Conservation (phyloP, 345 rosid species). For the Corchorus capsularis region DNA sequence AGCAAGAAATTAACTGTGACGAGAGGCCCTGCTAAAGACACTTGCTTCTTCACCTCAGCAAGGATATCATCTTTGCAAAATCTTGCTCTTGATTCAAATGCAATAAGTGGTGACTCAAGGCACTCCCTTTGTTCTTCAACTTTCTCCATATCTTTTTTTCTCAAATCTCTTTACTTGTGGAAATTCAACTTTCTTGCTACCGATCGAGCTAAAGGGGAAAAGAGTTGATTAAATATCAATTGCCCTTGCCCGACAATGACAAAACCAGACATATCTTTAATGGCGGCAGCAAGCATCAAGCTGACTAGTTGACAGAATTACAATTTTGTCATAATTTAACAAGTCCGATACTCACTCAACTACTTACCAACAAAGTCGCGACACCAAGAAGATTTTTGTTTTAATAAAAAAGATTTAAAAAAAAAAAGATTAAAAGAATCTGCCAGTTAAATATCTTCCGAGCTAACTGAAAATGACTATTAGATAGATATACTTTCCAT, state of each 20-base stretch:
- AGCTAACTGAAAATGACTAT: no score
- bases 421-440: no score
- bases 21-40: conserved; percentile 22
- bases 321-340: background rate
- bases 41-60: conserved; percentile 25
- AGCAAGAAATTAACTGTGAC: conserved; percentile 18
- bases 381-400: no score
- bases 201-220: background rate
- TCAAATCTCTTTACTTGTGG: background rate
- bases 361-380: background rate
- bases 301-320: background rate
- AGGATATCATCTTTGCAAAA: background rate
- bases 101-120: conserved; percentile 15
- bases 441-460: no score
- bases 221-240: background rate
- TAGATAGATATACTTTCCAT: no score
- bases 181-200: background rate
- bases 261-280: background rate
- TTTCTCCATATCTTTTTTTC: conserved; percentile 7
- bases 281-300: background rate
- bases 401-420: no score
- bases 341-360: background rate
- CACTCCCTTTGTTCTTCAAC: conserved; percentile 14
- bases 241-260: background rate
- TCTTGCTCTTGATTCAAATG: background rate